Base-by-base conservation (phyloP, 176 grass and related monocot genomes). In the Carex parvula region DNA sequence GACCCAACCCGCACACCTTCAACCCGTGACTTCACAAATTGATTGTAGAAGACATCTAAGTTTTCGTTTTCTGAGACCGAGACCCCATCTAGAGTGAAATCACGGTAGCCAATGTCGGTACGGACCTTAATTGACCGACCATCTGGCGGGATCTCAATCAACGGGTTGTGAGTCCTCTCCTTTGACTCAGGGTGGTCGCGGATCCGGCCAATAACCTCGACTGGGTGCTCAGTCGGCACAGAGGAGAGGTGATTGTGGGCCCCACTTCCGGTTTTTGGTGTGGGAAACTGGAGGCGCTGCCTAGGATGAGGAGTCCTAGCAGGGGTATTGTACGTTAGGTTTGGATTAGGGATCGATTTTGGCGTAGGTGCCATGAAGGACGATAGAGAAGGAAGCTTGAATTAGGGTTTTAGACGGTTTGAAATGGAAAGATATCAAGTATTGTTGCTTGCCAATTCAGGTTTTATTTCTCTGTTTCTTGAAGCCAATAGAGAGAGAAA, bases 81-180 rank as follows among this genome's bases (percentile, higher is more conserved):
- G 0, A 93, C 88, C 12, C 91, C 95, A 41, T 98, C 95, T 33
- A 98, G 92, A 61, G 87, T 94, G 88, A 98, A 98, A 42, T 98
- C 95, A 29, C 92, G 92, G 89, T 90, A 93, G 0, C 89, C 92
- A 15, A 83, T 83, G 80, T 98, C 95, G 1, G 92, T 90, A 29
- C 89, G 84, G 18, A 98, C 92, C 24, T 91, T 91, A 56, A 98
- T 82, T 7, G 95, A 86, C 1, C 80, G 94, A 0, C 86, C 84
- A 13, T 86, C 86, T 7, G 52, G 20, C 1, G 86, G 24, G 74
- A 94, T 75, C 95, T 94, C 95, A 0, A 98, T 89, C 0, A 84
- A 83, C 0, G 89, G 87, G 44, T 83, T 83, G 62, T 83, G 24
- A 50, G 68, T 83, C 13, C 18, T 88, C 79, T 20, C 87, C 73